Evolutionary conservation across 2,329 filamentous ascomycete genomes (phyloP).

Genomic region (Amauroascus niger): DNA sequence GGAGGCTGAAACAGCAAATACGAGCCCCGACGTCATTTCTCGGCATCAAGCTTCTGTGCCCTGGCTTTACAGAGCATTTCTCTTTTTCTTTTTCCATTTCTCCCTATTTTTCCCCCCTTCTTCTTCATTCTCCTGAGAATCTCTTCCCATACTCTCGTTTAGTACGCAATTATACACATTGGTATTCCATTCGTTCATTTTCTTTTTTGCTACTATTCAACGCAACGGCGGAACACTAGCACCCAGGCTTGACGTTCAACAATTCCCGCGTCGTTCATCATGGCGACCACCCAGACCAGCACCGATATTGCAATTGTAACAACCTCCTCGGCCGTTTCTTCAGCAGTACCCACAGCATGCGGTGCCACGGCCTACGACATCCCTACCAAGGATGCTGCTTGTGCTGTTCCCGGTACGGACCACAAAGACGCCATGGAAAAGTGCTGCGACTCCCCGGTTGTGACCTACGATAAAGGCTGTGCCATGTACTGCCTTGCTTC

Average conservation of each 20-base stretch:
- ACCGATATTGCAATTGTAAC: not conserved
- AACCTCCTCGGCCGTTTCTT: not conserved
- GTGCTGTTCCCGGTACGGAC: conserved; percentile 5
- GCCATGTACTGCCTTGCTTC: conserved; percentile 44
- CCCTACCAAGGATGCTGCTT: conserved; percentile 9
- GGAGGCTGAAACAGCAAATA: not conserved
- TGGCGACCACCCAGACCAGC: not conserved
- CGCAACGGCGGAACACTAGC: not conserved
- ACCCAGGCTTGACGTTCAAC: not conserved
- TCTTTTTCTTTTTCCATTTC: not conserved
- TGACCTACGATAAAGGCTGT: conserved; percentile 42
- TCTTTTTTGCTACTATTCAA: not conserved
- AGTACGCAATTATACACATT: no score
- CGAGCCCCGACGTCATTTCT: not conserved
- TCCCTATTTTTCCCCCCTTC: not conserved
- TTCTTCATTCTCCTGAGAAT: not conserved
- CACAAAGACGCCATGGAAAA: conserved; percentile 31
- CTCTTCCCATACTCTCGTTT: no score
- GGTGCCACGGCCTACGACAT: conserved; percentile 10
- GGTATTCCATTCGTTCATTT: not conserved
- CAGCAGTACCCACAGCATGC: conserved; percentile 5
- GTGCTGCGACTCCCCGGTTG: conserved; percentile 41
- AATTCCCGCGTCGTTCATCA: not conserved
- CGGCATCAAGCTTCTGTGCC: not conserved
- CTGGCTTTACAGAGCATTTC: not conserved